Evolutionary conservation across 2,329 filamentous ascomycete genomes (phyloP), one percentile per base, ranked within the genome.

Genomic region (Paradendryphiella salina): DNA sequence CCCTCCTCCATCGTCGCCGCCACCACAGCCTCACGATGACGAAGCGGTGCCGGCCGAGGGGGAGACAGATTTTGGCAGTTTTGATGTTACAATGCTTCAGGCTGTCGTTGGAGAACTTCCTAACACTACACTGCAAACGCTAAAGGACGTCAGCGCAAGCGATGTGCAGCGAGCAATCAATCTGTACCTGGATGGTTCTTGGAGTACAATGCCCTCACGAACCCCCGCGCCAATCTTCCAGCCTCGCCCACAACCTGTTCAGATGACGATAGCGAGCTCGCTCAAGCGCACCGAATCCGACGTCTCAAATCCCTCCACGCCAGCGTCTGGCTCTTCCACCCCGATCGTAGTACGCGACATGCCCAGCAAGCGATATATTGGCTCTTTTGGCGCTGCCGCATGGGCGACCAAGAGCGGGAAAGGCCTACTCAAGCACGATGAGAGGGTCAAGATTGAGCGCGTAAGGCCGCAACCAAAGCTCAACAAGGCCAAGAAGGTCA

Each of bases 401-500:
- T 99, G 94, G 94, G 86, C 90, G 5, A 97, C 93, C 3, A 85
- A 86, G 63, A 96, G 90, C 70, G 93, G 93, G 0, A 76, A 76
- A 3, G 84, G 83, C 31, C 70, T 96, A 5, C 69, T 99, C 20
- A 88, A 85, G 59, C 88, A 96, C 64, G 90, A 89, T 13, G 93
- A 97, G 59, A 64, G 76, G n/a, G 85, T 99, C 50, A 85, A 81
- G 41, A 96, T 99, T 36, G 93, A 97, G 73, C 85, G 94, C 35
- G 85, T 90, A 52, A 92, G 88, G 71, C 85, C 88, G 20, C 85
- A 88, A 10, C 80, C 82, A 1, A 73, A 74, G 45, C 51, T 72
- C 14, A 72, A 73, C 44, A 52, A 48, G 38, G 49, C 44, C 46
- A 64, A 70, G 31, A 76, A 73, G 41, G 76, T 79, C 9, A 77